These are phyloP conservation scores for Cryptococcus floricola DNA, from an alignment of 1,284 basidiomycete genomes.

Conservation along the genomic window DNA sequence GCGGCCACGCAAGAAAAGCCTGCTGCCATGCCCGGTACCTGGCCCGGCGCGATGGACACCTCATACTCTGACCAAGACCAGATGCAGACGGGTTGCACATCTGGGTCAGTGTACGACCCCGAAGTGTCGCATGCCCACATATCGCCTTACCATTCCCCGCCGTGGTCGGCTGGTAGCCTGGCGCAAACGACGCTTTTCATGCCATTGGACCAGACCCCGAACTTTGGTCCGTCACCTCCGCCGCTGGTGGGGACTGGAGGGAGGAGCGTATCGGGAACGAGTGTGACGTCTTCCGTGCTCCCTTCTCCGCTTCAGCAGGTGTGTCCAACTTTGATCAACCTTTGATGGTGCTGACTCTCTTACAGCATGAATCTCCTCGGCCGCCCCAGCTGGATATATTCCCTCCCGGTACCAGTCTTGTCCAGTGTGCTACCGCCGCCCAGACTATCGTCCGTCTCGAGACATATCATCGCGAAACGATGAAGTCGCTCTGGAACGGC, in stretches of 20 bases:
- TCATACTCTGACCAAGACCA: too few relatives aligned
- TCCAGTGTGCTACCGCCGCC: slow-evolving; percentile 47
- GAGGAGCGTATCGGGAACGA: slow-evolving; percentile 6
- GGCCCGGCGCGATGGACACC: too few relatives aligned
- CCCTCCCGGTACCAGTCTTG: slow-evolving; percentile 48
- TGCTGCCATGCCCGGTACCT: too few relatives aligned
- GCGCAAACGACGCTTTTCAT: too few relatives aligned
- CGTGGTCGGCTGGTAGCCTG: too few relatives aligned
- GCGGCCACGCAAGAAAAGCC: neutral
- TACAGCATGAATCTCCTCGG: slow-evolving; percentile 6
- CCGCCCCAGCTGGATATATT: slow-evolving; percentile 41
- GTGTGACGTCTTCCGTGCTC: slow-evolving; percentile 8
- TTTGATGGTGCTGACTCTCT: neutral
- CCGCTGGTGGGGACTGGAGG: too few relatives aligned
- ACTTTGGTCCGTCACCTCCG: too few relatives aligned
- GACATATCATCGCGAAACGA: slow-evolving; percentile 46
- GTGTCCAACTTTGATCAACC: neutral
- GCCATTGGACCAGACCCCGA: too few relatives aligned
- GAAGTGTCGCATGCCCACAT: neutral
- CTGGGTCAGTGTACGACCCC: neutral
- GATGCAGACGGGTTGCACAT: neutral
- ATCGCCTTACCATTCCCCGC: slow-evolving; percentile 7
- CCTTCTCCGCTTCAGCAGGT: neutral
- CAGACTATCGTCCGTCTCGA: slow-evolving; percentile 49
- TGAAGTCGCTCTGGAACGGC: slow-evolving; percentile 42